Evolutionary conservation across 257 asterid genomes (phyloP).

Genomic region (Plantago elongata): DNA sequence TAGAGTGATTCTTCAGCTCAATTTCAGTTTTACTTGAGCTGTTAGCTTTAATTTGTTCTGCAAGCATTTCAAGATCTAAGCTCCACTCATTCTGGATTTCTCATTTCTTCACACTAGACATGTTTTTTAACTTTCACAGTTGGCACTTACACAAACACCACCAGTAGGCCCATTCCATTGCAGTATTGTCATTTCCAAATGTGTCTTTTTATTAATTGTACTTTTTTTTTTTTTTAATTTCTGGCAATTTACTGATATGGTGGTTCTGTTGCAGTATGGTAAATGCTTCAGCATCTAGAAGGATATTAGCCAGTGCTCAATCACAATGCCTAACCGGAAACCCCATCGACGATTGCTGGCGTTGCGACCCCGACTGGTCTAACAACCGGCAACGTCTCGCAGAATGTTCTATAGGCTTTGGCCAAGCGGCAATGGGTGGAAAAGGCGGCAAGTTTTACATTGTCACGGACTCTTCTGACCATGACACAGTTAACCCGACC

Average conservation of each 20-base stretch:
- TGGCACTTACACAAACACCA: neutral
- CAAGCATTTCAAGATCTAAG: constrained; percentile 34
- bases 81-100: constrained; percentile 12
- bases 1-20: constrained; percentile 6
- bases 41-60: constrained; percentile 2
- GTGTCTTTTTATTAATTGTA: constrained; percentile 6
- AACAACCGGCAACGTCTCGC: constrained; percentile 71
- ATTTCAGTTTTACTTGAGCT: neutral
- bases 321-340: constrained; percentile 82
- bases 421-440: constrained; percentile 64
- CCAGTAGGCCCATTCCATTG: constrained; percentile 7
- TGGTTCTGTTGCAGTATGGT: constrained; percentile 44
- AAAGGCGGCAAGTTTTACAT: constrained; percentile 68
- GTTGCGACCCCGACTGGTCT: constrained; percentile 73
- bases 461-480: constrained; percentile 76
- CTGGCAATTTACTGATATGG: constrained; percentile 12
- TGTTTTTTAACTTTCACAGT: constrained; percentile 13
- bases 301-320: constrained; percentile 27
- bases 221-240: constrained; percentile 12
- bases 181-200: neutral
- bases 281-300: constrained; percentile 52
- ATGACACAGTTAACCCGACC: constrained; percentile 55
- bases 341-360: constrained; percentile 98
- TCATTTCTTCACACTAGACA: neutral
- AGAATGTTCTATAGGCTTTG: constrained; percentile 79